Percentiles rank a stretch among this genome's conserved stretches.
phyloP scores from a whole-genome alignment of 345 rosid genomes.

The Salix koriyanagi region DNA sequence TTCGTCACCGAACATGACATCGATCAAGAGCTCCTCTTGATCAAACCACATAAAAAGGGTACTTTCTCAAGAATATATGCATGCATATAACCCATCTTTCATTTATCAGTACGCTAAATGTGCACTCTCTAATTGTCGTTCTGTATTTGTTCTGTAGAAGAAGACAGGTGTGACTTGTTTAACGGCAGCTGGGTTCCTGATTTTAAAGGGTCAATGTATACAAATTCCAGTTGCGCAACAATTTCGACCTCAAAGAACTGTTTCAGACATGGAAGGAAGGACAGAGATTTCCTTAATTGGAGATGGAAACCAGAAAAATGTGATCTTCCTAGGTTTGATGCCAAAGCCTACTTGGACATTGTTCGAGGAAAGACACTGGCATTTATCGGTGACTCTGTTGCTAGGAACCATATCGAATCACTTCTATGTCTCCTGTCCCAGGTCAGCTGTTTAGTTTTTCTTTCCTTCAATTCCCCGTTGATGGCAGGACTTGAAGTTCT shows the following conservation, averaged over 20 bases:
- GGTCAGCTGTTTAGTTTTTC: conserved; percentile 30
- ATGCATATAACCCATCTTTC: neutral
- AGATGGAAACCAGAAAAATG: conserved; percentile 84
- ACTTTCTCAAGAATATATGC: neutral
- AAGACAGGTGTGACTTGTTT: conserved; percentile 49
- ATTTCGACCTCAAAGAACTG: conserved; percentile 74
- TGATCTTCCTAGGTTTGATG: conserved; percentile 61
- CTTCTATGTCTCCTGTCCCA: conserved; percentile 74
- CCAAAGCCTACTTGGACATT: conserved; percentile 42
- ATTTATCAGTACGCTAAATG: too few relatives aligned
- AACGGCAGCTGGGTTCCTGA: conserved; percentile 73
- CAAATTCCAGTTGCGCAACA: conserved; percentile 63
- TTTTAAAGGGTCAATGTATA: conserved; percentile 40
- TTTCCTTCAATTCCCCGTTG: too few relatives aligned
- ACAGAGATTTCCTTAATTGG: conserved; percentile 72
- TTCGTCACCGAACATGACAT: conserved; percentile 9
- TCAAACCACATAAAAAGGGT: conserved; percentile 8
- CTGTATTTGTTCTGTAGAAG: conserved; percentile 6
- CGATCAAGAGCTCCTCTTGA: conserved; percentile 21
- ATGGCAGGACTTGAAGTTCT: too few relatives aligned
- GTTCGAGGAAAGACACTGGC: conserved; percentile 69
- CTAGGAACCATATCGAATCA: conserved; percentile 84
- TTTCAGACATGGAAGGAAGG: conserved; percentile 59
- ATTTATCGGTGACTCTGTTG: conserved; percentile 84
- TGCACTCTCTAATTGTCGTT: neutral